Percentiles rank a stretch among this genome's conserved stretches.
These are phyloP conservation scores for Sporobolomyces phaffii DNA, from an alignment of 768 basidiomycete genomes.

Conservation along the genomic window DNA sequence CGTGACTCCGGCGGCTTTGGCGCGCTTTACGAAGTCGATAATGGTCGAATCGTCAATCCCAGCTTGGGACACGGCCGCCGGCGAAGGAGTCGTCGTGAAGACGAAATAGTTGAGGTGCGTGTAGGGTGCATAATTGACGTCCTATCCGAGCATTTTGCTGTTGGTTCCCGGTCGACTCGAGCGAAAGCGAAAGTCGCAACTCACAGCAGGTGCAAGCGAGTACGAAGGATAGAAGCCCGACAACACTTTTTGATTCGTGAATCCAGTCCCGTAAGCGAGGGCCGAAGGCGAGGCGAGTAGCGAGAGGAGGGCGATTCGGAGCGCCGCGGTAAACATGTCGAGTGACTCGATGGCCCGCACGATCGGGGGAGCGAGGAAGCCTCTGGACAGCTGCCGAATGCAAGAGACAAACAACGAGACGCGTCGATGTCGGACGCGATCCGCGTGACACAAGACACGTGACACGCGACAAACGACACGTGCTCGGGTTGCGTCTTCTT, in stretches of 20 bases:
- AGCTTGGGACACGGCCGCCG: slow-evolving; percentile 18
- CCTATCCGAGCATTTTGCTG: slow-evolving; percentile 1
- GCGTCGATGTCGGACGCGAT: no score
- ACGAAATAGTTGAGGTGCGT: slow-evolving; percentile 33
- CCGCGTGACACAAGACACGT: no score
- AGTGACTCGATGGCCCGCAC: no score
- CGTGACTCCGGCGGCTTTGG: slow-evolving; percentile 4
- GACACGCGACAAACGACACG: no score
- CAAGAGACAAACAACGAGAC: no score
- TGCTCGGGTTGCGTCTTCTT: no score
- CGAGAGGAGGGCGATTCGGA: neutral
- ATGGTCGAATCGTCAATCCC: slow-evolving; percentile 22
- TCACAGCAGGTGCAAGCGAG: neutral
- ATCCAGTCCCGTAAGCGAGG: slow-evolving; percentile 16
- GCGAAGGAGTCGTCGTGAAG: slow-evolving; percentile 22
- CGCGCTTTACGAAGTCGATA: slow-evolving; percentile 19
- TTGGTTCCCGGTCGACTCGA: no score
- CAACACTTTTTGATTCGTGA: slow-evolving; percentile 21
- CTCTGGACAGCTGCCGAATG: no score
- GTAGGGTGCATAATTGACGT: slow-evolving; percentile 10
- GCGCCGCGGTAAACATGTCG: neutral
- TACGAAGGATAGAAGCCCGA: slow-evolving; percentile 20
- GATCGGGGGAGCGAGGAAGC: no score
- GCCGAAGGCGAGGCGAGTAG: neutral
- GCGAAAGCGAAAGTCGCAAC: no score